Conservation (phyloP, 1,284 basidiomycete species). For the Tausonia pullulans region DNA sequence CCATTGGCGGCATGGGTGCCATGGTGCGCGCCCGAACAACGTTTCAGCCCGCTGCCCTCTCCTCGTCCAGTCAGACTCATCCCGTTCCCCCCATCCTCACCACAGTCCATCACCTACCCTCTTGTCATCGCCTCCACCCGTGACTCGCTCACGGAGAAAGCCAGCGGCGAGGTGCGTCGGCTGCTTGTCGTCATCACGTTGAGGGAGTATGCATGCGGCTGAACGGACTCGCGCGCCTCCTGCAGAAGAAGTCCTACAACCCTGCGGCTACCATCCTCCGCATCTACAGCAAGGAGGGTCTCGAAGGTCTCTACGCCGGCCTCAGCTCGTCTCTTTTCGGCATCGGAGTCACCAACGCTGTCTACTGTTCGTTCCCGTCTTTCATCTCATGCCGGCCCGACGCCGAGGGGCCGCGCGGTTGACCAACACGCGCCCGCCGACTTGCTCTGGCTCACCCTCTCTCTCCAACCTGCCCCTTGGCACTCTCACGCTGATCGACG, state of each 20-base stretch:
- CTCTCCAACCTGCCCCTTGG: slow-evolving; percentile 15
- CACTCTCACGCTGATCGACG: slow-evolving; percentile 55
- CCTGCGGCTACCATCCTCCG: slow-evolving; percentile 44
- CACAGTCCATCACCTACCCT: slow-evolving; percentile 44
- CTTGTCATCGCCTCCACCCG: slow-evolving; percentile 86
- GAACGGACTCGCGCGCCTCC: not conserved
- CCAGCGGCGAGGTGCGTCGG: not conserved
- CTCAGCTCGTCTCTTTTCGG: slow-evolving; percentile 76
- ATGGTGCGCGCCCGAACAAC: slow-evolving; percentile 51
- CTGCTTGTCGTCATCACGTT: no score
- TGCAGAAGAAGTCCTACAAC: not conserved
- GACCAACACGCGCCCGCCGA: not conserved
- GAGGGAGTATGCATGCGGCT: not conserved
- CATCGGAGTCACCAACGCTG: slow-evolving; percentile 87
- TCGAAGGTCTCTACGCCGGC: slow-evolving; percentile 77
- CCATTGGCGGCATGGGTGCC: slow-evolving; percentile 78
- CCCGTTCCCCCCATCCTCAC: not conserved
- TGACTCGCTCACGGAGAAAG: slow-evolving; percentile 67
- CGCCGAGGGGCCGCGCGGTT: not conserved
- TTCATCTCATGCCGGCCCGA: no score
- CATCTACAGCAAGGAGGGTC: slow-evolving; percentile 73
- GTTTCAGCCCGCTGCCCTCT: slow-evolving; percentile 11
- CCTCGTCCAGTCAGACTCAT: slow-evolving; percentile 6
- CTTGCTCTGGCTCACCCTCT: not conserved
- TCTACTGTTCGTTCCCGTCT: slow-evolving; percentile 28